phyloP scores from a whole-genome alignment of 495 filamentous ascomycete genomes.

The Hypoxylon subgilvum region DNA sequence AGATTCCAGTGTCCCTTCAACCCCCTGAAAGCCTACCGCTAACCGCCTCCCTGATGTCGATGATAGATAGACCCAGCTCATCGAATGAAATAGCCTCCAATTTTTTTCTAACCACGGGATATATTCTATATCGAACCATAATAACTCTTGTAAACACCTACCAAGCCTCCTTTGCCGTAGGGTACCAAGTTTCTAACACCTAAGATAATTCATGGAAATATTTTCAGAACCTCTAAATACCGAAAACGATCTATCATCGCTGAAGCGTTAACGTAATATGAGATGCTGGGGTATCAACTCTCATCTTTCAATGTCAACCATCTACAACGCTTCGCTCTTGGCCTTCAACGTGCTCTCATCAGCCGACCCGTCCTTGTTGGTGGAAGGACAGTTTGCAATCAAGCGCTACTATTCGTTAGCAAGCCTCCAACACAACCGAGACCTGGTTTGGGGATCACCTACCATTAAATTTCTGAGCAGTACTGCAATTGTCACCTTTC shows the following conservation, averaged over 20 bases:
- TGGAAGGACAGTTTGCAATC: conserved; percentile 50
- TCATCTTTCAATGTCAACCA: conserved; percentile 26
- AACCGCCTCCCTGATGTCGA: too few species aligned
- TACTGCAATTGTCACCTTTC: conserved; percentile 95
- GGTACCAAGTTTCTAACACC: too few species aligned
- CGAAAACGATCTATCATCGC: conserved; percentile 2
- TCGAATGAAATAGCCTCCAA: too few species aligned
- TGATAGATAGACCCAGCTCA: too few species aligned
- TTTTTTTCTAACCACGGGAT: too few species aligned
- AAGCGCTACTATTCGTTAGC: conserved; percentile 41
- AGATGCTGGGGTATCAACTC: conserved; percentile 2
- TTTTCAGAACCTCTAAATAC: conserved; percentile 8
- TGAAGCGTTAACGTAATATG: neutral
- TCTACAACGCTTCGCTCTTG: conserved; percentile 48
- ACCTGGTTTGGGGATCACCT: conserved; percentile 42
- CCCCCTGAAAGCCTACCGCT: too few species aligned
- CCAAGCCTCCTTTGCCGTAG: too few species aligned
- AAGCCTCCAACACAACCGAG: neutral
- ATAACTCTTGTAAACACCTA: too few species aligned
- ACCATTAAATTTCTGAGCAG: conserved; percentile 87
- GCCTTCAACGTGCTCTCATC: conserved; percentile 42
- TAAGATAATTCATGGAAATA: too few species aligned
- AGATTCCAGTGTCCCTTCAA: too few species aligned
- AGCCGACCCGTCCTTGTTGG: conserved; percentile 38
- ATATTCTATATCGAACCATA: too few species aligned